Conservation (phyloP, 192 early-diverging fungal species). For the Coemansia sp. region DNA sequence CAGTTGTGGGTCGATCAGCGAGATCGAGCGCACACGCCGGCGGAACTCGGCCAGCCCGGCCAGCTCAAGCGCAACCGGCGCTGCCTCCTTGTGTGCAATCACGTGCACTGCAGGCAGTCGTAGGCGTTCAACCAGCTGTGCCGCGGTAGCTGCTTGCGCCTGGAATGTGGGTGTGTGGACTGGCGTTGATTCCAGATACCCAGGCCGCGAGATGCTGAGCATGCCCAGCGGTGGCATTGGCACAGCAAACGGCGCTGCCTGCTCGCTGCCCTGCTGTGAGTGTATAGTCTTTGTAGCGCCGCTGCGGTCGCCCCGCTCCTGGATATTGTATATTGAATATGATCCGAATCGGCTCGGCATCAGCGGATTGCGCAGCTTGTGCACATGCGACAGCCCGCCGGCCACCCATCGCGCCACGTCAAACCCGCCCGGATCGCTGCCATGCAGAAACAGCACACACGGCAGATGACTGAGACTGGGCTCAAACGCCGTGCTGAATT, state of each 20-base stretch:
- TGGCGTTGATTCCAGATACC: conserved; percentile 44
- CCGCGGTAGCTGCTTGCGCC: conserved; percentile 39
- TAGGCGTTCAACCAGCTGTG: conserved; percentile 45
- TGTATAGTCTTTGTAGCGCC: not conserved
- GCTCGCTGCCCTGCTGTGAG: not conserved
- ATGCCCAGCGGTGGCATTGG: conserved; percentile 39
- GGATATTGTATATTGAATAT: conserved; percentile 43
- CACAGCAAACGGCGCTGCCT: conserved; percentile 14
- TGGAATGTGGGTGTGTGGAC: conserved; percentile 26
- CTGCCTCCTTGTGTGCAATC: conserved; percentile 40
- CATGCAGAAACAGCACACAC: conserved; percentile 51
- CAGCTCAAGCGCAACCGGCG: conserved; percentile 51
- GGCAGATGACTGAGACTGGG: conserved; percentile 51
- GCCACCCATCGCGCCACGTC: conserved; percentile 57
- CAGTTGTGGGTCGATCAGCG: conserved; percentile 39
- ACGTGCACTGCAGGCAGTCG: conserved; percentile 42
- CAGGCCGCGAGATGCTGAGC: conserved; percentile 50
- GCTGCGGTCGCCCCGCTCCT: conserved; percentile 12
- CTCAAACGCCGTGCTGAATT: conserved; percentile 53
- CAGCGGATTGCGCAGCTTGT: conserved; percentile 46
- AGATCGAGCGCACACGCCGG: conserved; percentile 38
- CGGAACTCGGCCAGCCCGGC: conserved; percentile 45
- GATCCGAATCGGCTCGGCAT: conserved; percentile 49
- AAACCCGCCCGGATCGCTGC: conserved; percentile 50
- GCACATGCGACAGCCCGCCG: conserved; percentile 44